phyloP scores from a whole-genome alignment of 768 basidiomycete genomes.

The Suillus bovinus region DNA sequence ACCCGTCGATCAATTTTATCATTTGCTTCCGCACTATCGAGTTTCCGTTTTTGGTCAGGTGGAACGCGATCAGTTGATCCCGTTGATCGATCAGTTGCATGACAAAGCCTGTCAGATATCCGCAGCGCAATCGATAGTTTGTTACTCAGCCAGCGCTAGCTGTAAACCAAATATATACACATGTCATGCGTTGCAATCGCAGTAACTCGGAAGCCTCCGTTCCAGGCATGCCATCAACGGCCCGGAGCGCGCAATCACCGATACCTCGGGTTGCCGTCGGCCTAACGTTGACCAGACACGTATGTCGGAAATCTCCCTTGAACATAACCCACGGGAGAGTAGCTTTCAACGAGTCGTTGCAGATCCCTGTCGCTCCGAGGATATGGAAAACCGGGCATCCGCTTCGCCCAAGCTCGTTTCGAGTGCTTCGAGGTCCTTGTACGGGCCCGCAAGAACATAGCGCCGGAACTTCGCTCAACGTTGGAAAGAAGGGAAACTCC shows the following conservation, averaged over 20 bases:
- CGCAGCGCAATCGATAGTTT: background rate
- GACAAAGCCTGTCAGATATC: background rate
- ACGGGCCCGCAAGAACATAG: background rate
- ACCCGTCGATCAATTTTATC: constrained; percentile 10
- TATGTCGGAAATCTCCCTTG: too few relatives aligned
- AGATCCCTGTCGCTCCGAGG: too few relatives aligned
- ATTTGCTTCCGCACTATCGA: constrained; percentile 1
- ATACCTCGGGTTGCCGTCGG: constrained; percentile 9
- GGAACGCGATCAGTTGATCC: constrained; percentile 3
- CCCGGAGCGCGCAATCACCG: constrained; percentile 25
- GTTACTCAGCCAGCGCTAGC: constrained; percentile 7
- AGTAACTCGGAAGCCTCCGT: constrained; percentile 10
- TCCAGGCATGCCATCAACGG: constrained; percentile 13
- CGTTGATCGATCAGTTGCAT: background rate
- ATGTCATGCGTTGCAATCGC: constrained; percentile 11
- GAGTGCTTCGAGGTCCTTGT: constrained; percentile 5
- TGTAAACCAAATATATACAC: constrained; percentile 14
- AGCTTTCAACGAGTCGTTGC: too few relatives aligned
- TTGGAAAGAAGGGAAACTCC: background rate
- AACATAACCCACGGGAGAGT: too few relatives aligned
- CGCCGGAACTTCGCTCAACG: background rate
- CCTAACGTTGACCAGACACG: background rate
- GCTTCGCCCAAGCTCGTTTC: background rate
- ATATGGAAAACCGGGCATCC: too few relatives aligned
- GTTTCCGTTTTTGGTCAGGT: background rate